Conservation (phyloP, 2,329 filamentous ascomycete species). For the Epichloe gansuensis region DNA sequence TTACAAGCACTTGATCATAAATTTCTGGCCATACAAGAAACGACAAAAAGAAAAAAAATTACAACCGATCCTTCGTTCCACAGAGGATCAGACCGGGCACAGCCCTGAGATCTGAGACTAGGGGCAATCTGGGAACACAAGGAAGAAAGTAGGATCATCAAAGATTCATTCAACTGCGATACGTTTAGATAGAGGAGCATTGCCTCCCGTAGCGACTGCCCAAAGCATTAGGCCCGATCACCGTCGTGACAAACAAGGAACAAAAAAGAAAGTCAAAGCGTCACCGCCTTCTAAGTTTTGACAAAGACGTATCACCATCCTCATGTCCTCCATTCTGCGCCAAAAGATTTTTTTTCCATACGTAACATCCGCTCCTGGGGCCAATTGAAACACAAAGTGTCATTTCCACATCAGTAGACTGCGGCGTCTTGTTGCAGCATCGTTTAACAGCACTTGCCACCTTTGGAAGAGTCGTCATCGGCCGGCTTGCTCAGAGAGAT, state of each 20-base stretch:
- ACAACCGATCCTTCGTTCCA: background rate
- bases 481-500: constrained; percentile 80
- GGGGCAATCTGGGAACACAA: background rate
- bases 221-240: constrained; percentile 24
- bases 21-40: too few species aligned
- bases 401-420: constrained; percentile 1
- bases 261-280: constrained; percentile 27
- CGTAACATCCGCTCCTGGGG: constrained; percentile 20
- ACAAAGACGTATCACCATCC: constrained; percentile 21
- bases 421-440: constrained; percentile 9
- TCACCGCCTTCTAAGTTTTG: constrained; percentile 27
- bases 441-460: constrained; percentile 67
- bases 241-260: constrained; percentile 26
- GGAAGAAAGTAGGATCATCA: constrained; percentile 13
- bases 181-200: constrained; percentile 23
- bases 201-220: constrained; percentile 22
- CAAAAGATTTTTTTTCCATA: constrained; percentile 18
- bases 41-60: too few species aligned
- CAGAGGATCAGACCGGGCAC: background rate
- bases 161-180: constrained; percentile 23
- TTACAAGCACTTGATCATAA: too few species aligned
- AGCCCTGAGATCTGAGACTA: background rate
- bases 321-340: constrained; percentile 20
- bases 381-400: constrained; percentile 23
- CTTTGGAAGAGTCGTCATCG: constrained; percentile 62